These are phyloP conservation scores for Kwoniella newhampshirensis DNA, from an alignment of 768 basidiomycete genomes.

Conservation along the genomic window DNA sequence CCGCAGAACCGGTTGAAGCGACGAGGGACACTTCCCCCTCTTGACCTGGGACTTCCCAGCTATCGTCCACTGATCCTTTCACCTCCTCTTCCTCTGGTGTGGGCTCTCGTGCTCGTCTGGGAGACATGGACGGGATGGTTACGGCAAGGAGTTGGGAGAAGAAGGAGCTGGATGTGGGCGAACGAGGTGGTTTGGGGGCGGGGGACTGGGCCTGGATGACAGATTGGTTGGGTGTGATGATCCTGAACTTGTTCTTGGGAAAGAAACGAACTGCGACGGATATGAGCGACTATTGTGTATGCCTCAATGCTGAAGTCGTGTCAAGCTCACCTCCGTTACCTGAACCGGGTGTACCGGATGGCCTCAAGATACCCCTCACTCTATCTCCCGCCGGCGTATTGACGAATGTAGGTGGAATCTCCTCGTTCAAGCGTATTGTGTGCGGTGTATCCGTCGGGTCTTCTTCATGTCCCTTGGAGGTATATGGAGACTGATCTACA, in stretches of 20 bases:
- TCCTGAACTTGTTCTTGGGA: constrained; percentile 46
- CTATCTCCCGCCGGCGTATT: constrained; percentile 15
- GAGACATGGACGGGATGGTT: constrained; percentile 39
- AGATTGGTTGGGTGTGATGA: constrained; percentile 46
- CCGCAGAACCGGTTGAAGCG: constrained; percentile 25
- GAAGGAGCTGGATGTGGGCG: constrained; percentile 36
- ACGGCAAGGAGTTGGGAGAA: constrained; percentile 42
- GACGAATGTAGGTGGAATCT: constrained; percentile 8
- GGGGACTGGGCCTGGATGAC: constrained; percentile 5
- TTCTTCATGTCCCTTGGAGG: background rate
- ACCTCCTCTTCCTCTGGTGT: constrained; percentile 11
- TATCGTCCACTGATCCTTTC: constrained; percentile 15
- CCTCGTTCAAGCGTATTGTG: constrained; percentile 11
- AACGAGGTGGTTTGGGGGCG: constrained; percentile 24
- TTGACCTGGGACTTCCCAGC: constrained; percentile 46
- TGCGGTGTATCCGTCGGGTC: constrained; percentile 6
- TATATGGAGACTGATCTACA: constrained; percentile 6
- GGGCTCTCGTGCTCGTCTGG: constrained; percentile 13
- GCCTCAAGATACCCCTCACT: constrained; percentile 41
- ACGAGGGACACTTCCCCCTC: constrained; percentile 46
- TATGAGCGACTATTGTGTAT: too few species aligned
- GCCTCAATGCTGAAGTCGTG: background rate
- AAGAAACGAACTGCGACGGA: constrained; percentile 48
- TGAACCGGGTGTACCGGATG: constrained; percentile 45
- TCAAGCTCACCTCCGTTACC: constrained; percentile 46